Conservation (phyloP, 164 flowering plant genomes). For the Nelumbo lutea region DNA sequence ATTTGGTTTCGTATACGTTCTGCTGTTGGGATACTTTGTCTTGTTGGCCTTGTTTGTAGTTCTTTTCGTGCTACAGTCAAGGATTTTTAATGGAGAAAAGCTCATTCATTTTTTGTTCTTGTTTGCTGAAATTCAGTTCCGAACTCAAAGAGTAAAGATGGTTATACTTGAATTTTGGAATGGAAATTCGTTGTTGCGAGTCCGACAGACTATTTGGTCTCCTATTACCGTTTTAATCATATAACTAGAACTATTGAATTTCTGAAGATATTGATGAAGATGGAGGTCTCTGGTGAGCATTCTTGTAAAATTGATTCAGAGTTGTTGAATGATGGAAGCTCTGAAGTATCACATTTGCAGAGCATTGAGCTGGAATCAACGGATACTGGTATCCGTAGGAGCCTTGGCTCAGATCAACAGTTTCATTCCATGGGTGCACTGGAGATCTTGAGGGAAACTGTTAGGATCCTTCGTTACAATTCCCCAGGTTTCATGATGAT, state of each 20-base stretch:
- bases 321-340: conserved; percentile 1
- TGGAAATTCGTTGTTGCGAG: background rate
- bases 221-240: background rate
- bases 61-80: background rate
- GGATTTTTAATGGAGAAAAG: background rate
- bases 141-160: background rate
- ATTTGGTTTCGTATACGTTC: background rate
- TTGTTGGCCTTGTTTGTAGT: background rate
- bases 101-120: background rate
- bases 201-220: background rate
- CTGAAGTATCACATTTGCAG: background rate
- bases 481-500: conserved; percentile 49
- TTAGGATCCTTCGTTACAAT: conserved; percentile 72
- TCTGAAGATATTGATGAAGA: conserved; percentile 4
- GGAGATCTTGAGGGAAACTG: conserved; percentile 84
- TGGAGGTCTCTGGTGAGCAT: conserved; percentile 8
- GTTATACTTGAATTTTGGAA: background rate
- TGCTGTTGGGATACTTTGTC: no score
- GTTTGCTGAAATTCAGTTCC: conserved; percentile 1
- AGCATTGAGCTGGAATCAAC: background rate
- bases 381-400: background rate
- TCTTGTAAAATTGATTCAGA: conserved; percentile 4
- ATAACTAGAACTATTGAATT: background rate
- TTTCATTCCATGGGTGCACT: conserved; percentile 59
- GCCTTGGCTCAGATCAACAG: conserved; percentile 20